Base-by-base conservation (phyloP, 352 stramenopile genomes). In the Thalassiosira mediterranea region DNA sequence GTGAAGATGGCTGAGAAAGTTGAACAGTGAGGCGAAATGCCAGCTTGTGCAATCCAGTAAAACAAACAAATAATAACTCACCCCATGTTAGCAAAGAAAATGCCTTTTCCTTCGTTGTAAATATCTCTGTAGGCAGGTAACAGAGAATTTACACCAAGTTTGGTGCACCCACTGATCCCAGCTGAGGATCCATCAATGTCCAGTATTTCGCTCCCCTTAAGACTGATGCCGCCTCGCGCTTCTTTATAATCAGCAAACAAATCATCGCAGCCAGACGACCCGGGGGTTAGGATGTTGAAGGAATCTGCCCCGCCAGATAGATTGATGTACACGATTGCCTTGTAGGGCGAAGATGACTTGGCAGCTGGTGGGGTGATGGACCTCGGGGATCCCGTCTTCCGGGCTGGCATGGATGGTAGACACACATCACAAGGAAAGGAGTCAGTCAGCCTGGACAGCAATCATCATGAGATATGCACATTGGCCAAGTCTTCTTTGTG, bases 271-370 rank as follows among this genome's bases (percentile, higher is more conserved):
- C 34, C 31, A 21, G 56, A 66, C 25, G 47, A 25, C 11, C 32
- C 11, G 37, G 87, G 87, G 26, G 88, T 79, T 15, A 87, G 48
- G 17, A 81, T 44, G 34, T 74, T 86, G 54, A 74, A 89, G 19
- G 57, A 78, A 62, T 91, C 86, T 4, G 56, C 49, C 25, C 76
- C 86, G 10, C 83, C 83, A 32, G 17, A 37, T 1, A 91, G 42
- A 54, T 88, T 76, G 10, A 91, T 48, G 58, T 76, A 86, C 23
- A 91, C 63, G 13, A 91, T 72, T n/a, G 86, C 86, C 61, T 88
- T 88, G 51, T 91, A 94, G 15, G 67, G 56, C 4, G 19, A 17
- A 11, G 54, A 59, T 15, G 69, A 67, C 13, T 64, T 66, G 0
- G 21, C 42, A 19, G 44, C 29, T 7, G 44, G 59, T 4, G 58